Percentiles rank a stretch among this genome's conserved stretches.
Evolutionary conservation across 805 yeast genomes (phyloP).

Genomic region (Grigorovia transvaalensis): DNA sequence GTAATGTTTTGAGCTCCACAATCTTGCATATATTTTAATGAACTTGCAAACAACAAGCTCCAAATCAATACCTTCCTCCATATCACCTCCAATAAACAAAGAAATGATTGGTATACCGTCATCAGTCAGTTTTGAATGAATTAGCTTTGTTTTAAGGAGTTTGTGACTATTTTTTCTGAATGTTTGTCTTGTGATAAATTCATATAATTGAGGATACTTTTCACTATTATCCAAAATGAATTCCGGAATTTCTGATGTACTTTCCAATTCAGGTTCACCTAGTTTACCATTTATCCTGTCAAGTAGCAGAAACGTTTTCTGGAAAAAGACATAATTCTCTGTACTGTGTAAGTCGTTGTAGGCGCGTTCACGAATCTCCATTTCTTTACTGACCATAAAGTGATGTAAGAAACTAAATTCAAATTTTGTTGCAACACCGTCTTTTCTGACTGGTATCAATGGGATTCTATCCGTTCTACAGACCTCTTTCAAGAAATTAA

Average conservation of each 20-base stretch:
- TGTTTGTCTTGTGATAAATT: constrained; percentile 63
- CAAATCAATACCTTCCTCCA: constrained; percentile 28
- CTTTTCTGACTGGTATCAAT: constrained; percentile 9
- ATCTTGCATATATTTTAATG: constrained; percentile 54
- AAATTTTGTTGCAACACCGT: constrained; percentile 13
- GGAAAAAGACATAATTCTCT: constrained; percentile 15
- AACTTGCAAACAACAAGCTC: constrained; percentile 49
- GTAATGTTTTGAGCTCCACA: constrained; percentile 61
- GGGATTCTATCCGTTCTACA: constrained; percentile 20
- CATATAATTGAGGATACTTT: constrained; percentile 45
- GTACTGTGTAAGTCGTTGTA: constrained; percentile 9
- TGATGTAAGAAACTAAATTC: constrained; percentile 37
- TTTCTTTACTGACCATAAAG: constrained; percentile 42
- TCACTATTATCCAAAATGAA: constrained; percentile 41
- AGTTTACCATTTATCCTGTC: constrained; percentile 38
- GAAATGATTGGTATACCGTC: constrained; percentile 69
- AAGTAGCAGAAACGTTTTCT: constrained; percentile 30
- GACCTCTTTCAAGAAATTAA: constrained; percentile 32
- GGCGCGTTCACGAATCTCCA: constrained; percentile 25
- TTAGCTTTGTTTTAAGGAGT: constrained; percentile 29
- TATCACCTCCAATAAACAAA: constrained; percentile 35
- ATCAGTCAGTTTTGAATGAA: constrained; percentile 54
- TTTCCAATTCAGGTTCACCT: constrained; percentile 51
- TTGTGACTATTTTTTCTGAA: constrained; percentile 37
- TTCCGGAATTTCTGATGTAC: constrained; percentile 47